These are phyloP conservation scores for Cordia subcordata DNA, from an alignment of 257 asterid species.

Conservation along the genomic window DNA sequence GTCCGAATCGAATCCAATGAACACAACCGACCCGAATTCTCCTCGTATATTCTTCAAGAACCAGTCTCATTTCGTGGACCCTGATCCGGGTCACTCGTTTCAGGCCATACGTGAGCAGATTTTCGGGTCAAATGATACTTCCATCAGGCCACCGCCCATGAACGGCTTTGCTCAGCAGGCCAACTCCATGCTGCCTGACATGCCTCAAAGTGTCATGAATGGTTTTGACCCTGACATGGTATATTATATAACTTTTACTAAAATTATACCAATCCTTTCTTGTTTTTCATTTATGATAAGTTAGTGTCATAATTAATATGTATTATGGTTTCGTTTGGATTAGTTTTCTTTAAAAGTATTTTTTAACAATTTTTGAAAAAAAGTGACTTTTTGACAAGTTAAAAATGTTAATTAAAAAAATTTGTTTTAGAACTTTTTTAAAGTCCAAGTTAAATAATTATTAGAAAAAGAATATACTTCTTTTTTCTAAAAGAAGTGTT, in stretches of 20 bases:
- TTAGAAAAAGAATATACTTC: no score
- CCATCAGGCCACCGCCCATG: constrained; percentile 53
- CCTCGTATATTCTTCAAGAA: constrained; percentile 40
- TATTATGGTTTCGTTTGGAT: no score
- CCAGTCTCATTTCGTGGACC: constrained; percentile 68
- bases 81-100: constrained; percentile 93
- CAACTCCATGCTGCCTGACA: constrained; percentile 49
- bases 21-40: constrained; percentile 46
- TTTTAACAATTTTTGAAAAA: no score
- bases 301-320: no score
- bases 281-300: not conserved
- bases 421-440: no score
- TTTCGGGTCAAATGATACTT: constrained; percentile 57
- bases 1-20: constrained; percentile 51
- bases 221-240: constrained; percentile 84
- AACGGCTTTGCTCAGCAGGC: constrained; percentile 92
- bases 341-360: no score
- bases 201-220: constrained; percentile 76
- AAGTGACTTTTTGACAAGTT: no score
- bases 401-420: no score
- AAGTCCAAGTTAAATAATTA: no score
- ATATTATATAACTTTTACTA: not conserved
- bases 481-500: no score
- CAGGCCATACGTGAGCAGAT: constrained; percentile 83
- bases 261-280: not conserved